Evolutionary conservation across 1,284 basidiomycete species (phyloP).

Genomic region (Ustilago tritici): DNA sequence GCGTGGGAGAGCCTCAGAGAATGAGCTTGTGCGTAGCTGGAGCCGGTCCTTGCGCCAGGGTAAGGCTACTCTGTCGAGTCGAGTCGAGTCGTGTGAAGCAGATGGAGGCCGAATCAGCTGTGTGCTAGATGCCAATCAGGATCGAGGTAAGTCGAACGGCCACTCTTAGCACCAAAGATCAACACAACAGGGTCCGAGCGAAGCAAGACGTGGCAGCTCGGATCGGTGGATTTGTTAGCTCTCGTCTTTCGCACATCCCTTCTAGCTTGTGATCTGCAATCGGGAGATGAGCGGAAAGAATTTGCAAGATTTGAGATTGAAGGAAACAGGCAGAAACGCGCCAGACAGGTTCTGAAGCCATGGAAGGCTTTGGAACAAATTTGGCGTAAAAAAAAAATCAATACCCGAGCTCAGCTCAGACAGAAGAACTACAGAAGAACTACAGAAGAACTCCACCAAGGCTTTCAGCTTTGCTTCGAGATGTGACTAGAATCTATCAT

Average conservation of each 20-base stretch:
- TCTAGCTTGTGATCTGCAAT: neutral
- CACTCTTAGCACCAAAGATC: neutral
- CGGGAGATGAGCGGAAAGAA: neutral
- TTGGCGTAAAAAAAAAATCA: neutral
- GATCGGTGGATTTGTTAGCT: too few species aligned
- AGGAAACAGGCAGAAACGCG: neutral
- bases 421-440: neutral
- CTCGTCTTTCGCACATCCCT: too few species aligned
- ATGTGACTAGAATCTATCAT: neutral
- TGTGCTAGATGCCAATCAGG: too few species aligned
- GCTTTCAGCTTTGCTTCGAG: conserved; percentile 1
- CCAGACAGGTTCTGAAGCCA: neutral
- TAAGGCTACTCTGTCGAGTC: too few species aligned
- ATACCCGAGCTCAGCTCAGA: conserved; percentile 3
- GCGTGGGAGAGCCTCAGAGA: neutral
- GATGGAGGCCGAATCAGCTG: too few species aligned
- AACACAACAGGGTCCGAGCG: neutral
- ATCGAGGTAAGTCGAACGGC: neutral
- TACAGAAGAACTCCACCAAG: neutral
- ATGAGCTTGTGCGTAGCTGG: too few species aligned
- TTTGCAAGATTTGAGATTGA: neutral
- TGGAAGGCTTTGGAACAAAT: neutral
- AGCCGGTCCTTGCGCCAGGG: too few species aligned
- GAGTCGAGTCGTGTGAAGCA: too few species aligned
- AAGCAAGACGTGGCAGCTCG: neutral